Percentiles rank a stretch among this genome's conserved stretches.
Conservation (phyloP, 1,284 basidiomycete genomes). For the Agroathelia rolfsii region DNA sequence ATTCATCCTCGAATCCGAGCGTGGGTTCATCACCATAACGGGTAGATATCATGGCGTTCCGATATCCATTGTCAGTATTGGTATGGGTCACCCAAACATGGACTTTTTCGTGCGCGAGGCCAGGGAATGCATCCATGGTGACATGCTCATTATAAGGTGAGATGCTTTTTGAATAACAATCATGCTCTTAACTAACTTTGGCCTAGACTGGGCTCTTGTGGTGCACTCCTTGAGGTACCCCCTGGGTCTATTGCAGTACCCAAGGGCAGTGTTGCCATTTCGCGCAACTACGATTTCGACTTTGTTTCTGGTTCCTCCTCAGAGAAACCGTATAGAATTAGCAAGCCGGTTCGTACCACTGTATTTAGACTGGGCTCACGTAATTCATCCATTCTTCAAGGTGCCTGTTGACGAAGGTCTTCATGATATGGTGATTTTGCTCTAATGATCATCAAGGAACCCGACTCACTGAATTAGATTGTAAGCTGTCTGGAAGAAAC, state of each 20-base stretch:
- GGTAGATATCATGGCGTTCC: conserved; percentile 64
- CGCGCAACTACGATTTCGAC: conserved; percentile 71
- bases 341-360: conserved; percentile 45
- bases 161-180: conserved; percentile 13
- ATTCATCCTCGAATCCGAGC: conserved; percentile 60
- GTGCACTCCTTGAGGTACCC: conserved; percentile 58
- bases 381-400: conserved; percentile 21
- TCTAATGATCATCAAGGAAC: background rate
- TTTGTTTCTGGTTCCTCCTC: conserved; percentile 37
- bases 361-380: conserved; percentile 6
- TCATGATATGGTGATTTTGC: conserved; percentile 31
- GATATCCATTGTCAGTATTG: conserved; percentile 69
- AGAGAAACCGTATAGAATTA: conserved; percentile 57
- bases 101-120: conserved; percentile 82
- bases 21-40: conserved; percentile 75
- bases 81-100: conserved; percentile 75
- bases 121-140: conserved; percentile 67
- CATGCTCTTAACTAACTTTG: conserved; percentile 2
- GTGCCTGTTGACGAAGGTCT: conserved; percentile 44
- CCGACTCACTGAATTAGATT: conserved; percentile 1
- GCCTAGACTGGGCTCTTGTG: conserved; percentile 67
- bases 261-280: conserved; percentile 54
- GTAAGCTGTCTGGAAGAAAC: conserved; percentile 39
- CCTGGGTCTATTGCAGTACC: conserved; percentile 72
- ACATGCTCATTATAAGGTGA: conserved; percentile 69